phyloP scores from a whole-genome alignment of 257 asterid genomes.

The Fraxinus quadrangulata region DNA sequence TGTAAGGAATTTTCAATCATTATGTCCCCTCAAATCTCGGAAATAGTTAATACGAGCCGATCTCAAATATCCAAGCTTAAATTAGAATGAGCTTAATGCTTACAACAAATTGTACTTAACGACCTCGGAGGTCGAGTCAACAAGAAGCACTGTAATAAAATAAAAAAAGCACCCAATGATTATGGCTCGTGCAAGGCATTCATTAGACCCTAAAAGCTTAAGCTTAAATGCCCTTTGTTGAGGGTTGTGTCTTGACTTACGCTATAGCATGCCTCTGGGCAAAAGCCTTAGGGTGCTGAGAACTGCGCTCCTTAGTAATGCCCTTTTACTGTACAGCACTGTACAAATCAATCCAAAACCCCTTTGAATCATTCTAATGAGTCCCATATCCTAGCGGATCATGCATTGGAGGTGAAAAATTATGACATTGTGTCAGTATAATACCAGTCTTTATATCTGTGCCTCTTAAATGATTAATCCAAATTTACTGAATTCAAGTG shows the following conservation, averaged over 20 bases:
- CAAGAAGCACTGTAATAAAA: neutral
- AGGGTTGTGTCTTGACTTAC: neutral
- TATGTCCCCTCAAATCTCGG: no score
- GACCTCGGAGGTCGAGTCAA: no score
- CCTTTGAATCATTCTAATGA: neutral
- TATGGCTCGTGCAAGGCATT: neutral
- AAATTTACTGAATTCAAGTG: neutral
- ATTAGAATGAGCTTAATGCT: no score
- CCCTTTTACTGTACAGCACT: neutral
- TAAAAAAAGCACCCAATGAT: neutral
- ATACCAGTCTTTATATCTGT: neutral
- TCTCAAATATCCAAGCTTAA: no score
- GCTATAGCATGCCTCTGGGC: neutral
- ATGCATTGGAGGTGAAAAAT: neutral
- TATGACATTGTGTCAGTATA: neutral
- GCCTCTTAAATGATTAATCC: neutral
- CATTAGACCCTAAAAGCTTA: neutral
- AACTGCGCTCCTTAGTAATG: neutral
- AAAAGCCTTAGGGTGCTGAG: neutral
- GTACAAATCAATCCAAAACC: neutral
- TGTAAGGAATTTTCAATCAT: no score
- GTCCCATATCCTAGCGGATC: neutral
- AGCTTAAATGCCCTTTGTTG: neutral
- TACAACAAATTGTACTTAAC: no score
- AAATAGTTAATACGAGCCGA: no score